Evolutionary conservation across 2,329 filamentous ascomycete species (phyloP), one percentile per base, ranked within the genome.

Genomic region (Aspergillus eucalypticola): DNA sequence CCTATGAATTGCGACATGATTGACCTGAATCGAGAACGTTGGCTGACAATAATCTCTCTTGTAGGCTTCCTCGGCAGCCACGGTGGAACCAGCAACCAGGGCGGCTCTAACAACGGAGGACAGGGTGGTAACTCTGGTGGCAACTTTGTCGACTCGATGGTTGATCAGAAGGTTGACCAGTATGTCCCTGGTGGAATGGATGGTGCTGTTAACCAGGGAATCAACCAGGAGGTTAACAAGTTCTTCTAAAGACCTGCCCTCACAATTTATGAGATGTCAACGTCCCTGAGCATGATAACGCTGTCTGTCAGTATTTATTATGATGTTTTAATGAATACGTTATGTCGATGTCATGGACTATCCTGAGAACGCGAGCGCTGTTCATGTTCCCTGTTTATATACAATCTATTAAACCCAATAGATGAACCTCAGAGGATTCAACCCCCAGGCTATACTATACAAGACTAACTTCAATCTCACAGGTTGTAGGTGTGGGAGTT

Each of bases 401-500:
- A 27, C 25, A 27, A 27, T 27, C 2, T 8, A 27, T 27, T 1
- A 10, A 1, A 29, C 11, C 10, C 8, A n/a, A n/a, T n/a, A n/a
- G n/a, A n/a, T n/a, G n/a, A n/a, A n/a, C n/a, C n/a, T n/a, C n/a
- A n/a, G n/a, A n/a, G n/a, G n/a, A n/a, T n/a, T 1, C 27, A 1
- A 29, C 11, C 10, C 8, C 10, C 3, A 10, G 3, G 1, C 1
- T 5, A 19, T 44, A 21, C 10, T 44, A 23, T 44, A 49, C 44
- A 25, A 2, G 7, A 7, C 8, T 17, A 3, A 17, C 1, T 5
- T 15, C 15, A 4, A 27, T 8, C 10, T 46, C 53, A 65, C 8
- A 65, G 8, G 5, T 55, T 55, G 42, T 64, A 73, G 1, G 68
- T 72, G 54, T 73, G 67, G n/a, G 61, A 59, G 11, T 71, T 49